Percentiles rank a stretch among this genome's conserved stretches.
Evolutionary conservation across 192 early-diverging fungal species (phyloP).

Genomic region (Spinellus fusiger): DNA sequence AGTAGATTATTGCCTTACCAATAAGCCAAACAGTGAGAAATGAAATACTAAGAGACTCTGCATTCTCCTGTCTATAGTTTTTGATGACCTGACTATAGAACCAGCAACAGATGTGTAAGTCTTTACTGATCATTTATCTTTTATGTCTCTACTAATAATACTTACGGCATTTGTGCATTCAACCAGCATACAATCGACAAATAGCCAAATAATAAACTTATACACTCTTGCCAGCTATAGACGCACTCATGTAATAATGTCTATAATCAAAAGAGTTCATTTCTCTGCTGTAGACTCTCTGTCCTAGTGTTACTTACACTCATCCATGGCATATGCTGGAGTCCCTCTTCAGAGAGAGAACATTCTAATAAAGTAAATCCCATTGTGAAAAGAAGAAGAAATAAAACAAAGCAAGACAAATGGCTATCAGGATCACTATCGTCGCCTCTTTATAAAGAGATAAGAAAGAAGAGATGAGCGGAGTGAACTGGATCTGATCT

Average conservation of each 20-base stretch:
- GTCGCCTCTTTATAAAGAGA: no score
- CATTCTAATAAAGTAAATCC: not conserved
- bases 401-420: not conserved
- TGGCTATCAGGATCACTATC: not conserved
- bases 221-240: conserved; percentile 33
- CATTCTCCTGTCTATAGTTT: conserved; percentile 43
- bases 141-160: conserved; percentile 8
- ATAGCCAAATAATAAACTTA: conserved; percentile 45
- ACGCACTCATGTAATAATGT: conserved; percentile 42
- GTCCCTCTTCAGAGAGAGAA: no score
- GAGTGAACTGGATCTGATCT: conserved; percentile 4
- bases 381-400: not conserved
- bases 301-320: no score
- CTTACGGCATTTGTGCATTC: conserved; percentile 69
- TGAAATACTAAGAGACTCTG: conserved; percentile 44
- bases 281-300: not conserved
- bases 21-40: conserved; percentile 59
- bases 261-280: conserved; percentile 18
- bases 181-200: conserved; percentile 60
- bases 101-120: not conserved
- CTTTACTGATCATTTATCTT: not conserved
- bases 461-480: not conserved
- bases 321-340: no score
- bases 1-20: conserved; percentile 27
- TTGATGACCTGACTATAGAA: conserved; percentile 47